Base-by-base conservation (phyloP, 306 rosid genomes). In the Prunus armeniaca region DNA sequence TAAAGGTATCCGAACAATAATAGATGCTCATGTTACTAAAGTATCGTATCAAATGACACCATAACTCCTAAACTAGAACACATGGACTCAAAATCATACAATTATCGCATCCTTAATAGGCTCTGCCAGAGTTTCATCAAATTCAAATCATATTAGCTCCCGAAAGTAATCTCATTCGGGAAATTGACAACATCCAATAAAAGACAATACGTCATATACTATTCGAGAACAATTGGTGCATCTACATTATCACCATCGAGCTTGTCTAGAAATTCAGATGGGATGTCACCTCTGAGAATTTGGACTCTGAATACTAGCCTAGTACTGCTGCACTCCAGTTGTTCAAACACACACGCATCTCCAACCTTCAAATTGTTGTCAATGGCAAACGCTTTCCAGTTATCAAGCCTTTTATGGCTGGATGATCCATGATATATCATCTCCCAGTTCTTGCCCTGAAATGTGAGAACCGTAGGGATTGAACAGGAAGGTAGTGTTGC, bases 281-380 rank as follows among this genome's bases (percentile, higher is more conserved):
- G 93, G 80, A 88, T 65, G 80, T 88, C 90, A 11, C 97, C 92
- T 86, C 88, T 81, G 72, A 91, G 93, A 77, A 91, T 87, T 72
- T 87, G 97, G 79, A 87, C 89, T 65, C 83, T 58, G 5, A 87
- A 81, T 45, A 74, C 22, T 24, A 91, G 63, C 71, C 56, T 61
- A 56, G 65, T 66, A 47, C 57, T 24, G 63, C 76, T 79, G 62
- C 22, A 8, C 56, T 89, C 82, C 10, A 30, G 28, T 49, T 89
- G 86, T 73, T 91, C 91, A 68, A 91, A 91, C 12, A 91, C 66
- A n/a, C 88, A 89, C 0, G 86, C 92, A 51, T 89, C 96, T 67
- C 92, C 92, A 22, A 22, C 47, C 84, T 83, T 86, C 77, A 91
- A 84, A 78, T 65, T 24, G 67, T 81, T 91, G 50, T 86, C 93